A percentile compares a stretch with the other conserved stretches of the same genome.
These are phyloP conservation scores for Aspergillus sp. DNA, from an alignment of 2,329 filamentous ascomycete genomes.

Conservation along the genomic window DNA sequence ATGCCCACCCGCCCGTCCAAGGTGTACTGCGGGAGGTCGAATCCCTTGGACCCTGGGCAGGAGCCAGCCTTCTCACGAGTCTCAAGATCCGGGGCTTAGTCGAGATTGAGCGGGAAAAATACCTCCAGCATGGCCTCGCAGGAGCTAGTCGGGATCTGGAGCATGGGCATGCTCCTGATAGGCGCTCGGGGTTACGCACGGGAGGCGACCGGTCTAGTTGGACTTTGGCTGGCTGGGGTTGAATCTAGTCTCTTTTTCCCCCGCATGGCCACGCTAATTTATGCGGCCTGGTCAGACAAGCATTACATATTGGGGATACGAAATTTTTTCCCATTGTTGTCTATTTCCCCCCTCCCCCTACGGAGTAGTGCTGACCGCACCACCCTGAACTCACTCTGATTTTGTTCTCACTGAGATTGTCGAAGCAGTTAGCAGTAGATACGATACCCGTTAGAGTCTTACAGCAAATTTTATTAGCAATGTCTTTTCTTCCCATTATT, in stretches of 20 bases:
- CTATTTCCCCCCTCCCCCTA: no score
- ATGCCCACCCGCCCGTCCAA: conserved; percentile 35
- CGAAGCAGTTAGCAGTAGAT: conserved; percentile 10
- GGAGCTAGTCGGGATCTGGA: conserved; percentile 50
- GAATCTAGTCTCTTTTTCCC: conserved; percentile 15
- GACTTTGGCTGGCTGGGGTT: conserved; percentile 52
- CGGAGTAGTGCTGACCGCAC: background rate
- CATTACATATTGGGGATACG: background rate
- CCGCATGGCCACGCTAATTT: background rate
- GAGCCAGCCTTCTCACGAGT: conserved; percentile 62
- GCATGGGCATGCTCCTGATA: conserved; percentile 36
- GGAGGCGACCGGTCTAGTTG: conserved; percentile 51
- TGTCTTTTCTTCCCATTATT: background rate
- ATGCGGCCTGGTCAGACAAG: background rate
- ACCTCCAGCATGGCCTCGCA: conserved; percentile 53
- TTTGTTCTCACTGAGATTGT: background rate
- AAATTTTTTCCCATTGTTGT: background rate
- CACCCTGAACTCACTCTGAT: background rate
- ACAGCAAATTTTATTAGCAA: background rate
- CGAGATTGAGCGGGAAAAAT: conserved; percentile 66
- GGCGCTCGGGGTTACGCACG: conserved; percentile 42
- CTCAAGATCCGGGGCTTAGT: conserved; percentile 62
- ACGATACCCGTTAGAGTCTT: conserved; percentile 18
- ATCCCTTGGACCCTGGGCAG: conserved; percentile 65
- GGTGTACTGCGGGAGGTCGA: conserved; percentile 57